Evolutionary conservation across 768 basidiomycete genomes (phyloP), one percentile per base, ranked within the genome.

Genomic region (Suillus weaverae): DNA sequence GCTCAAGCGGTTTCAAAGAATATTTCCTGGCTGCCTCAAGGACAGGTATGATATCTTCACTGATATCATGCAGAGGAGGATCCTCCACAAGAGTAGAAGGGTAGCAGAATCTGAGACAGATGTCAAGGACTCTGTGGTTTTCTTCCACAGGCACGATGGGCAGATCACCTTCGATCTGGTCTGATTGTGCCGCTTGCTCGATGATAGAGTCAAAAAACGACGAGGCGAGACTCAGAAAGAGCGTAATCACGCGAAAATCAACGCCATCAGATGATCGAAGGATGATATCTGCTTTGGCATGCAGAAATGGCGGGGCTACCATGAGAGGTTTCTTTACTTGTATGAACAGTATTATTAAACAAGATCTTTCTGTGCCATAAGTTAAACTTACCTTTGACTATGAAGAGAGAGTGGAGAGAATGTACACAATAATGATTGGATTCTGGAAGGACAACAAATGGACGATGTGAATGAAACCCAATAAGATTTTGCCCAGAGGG

Each of bases 151-250:
- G 43, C 13, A 66, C 50, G 33, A 66, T 46, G 13, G 65, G 64
- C 41, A 66, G 54, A 20, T 55, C 44, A 32, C 32, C 56, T 33
- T 60, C 35, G 43, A 65, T 43, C 38, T 66, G 67, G 50, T 67
- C 64, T 26, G 61, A 38, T n/a, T 14, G 62, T 38, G 62, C 35
- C 1, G 74, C 70, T 20, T 74, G 70, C 26, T 70, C 62, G 57
- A 79, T 64, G 72, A 77, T 73, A n/a, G 72, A 71, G 44, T 68
- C 66, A 63, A 81, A 80, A 39, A 79, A 73, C 0, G 74, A 66
- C 1, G 77, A 81, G 5, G 76, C 74, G 57, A 70, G 77, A n/a
- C 71, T 70, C n/a, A 83, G 69, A n/a, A 78, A 73, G 56, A 74
- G 65, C 14, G 73, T 75, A 61, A 76, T 74, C 22, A 82, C 69